Percentiles rank a stretch among this genome's conserved stretches.
Evolutionary conservation across 495 filamentous ascomycete genomes (phyloP).

Genomic region (Hypomontagnella monticulosa): DNA sequence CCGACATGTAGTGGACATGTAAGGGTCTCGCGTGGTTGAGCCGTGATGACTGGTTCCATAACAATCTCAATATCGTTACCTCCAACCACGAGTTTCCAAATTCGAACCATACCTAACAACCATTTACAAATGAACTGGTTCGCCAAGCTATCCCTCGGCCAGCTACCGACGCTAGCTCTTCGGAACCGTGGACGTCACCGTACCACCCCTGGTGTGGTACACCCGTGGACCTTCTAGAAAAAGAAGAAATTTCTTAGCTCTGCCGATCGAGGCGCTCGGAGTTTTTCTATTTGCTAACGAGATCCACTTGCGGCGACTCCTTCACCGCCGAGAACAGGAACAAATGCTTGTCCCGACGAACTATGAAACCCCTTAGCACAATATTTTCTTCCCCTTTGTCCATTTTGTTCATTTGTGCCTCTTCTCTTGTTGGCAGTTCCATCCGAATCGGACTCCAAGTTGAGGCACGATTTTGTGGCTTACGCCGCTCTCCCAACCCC

Average conservation of each 20-base stretch:
- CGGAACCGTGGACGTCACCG: slow-evolving; percentile 33
- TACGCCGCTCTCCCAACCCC: slow-evolving; percentile 28
- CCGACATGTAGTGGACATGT: slow-evolving; percentile 22
- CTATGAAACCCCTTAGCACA: neutral
- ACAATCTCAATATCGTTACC: slow-evolving; percentile 13
- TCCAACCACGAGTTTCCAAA: slow-evolving; percentile 19
- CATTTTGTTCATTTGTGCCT: neutral
- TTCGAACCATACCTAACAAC: slow-evolving; percentile 8
- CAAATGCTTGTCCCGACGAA: slow-evolving; percentile 30
- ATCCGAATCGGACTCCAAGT: slow-evolving; percentile 16
- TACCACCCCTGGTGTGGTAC: slow-evolving; percentile 4
- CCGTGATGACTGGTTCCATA: slow-evolving; percentile 20
- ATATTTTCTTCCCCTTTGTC: neutral
- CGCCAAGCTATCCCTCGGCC: slow-evolving; percentile 27
- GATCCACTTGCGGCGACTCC: slow-evolving; percentile 37
- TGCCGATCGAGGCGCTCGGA: slow-evolving; percentile 26
- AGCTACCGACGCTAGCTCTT: slow-evolving; percentile 39
- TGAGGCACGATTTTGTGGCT: slow-evolving; percentile 18
- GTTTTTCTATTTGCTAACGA: slow-evolving; percentile 29
- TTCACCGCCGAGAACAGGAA: slow-evolving; percentile 39
- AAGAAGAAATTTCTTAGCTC: slow-evolving; percentile 42
- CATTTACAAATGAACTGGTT: slow-evolving; percentile 1
- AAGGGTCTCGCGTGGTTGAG: slow-evolving; percentile 24
- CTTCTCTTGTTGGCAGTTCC: slow-evolving; percentile 9
- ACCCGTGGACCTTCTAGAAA: slow-evolving; percentile 38